Evolutionary conservation across 441 rosid genomes (phyloP).

Genomic region (Populus hybrid): DNA sequence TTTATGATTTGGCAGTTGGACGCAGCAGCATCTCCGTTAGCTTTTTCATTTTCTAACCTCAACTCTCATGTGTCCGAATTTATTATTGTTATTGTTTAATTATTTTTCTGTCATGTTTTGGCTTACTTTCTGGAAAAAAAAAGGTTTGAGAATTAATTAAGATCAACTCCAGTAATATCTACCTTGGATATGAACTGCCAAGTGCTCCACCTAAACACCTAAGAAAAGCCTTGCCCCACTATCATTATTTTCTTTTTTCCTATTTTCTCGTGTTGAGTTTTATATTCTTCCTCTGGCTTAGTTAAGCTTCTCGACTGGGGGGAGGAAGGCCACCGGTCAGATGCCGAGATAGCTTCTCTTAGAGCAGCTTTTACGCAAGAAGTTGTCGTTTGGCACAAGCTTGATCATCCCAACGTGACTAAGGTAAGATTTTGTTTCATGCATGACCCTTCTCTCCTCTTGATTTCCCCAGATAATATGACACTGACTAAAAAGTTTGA

Average conservation of each 20-base stretch:
- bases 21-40: slow-evolving; percentile 24
- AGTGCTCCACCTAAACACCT: not conserved
- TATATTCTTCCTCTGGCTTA: slow-evolving; percentile 20
- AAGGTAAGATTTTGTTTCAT: slow-evolving; percentile 46
- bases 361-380: slow-evolving; percentile 87
- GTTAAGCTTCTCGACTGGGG: slow-evolving; percentile 99
- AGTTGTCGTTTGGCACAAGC: slow-evolving; percentile 96
- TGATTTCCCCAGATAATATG: no score
- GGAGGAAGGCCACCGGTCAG: slow-evolving; percentile 91
- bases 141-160: not conserved
- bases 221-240: not conserved
- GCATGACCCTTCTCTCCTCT: no score
- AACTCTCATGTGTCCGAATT: slow-evolving; percentile 35
- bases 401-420: slow-evolving; percentile 93
- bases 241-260: not conserved
- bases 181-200: no score
- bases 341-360: slow-evolving; percentile 72
- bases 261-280: not conserved
- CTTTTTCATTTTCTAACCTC: slow-evolving; percentile 18
- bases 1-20: slow-evolving; percentile 35
- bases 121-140: slow-evolving; percentile 17
- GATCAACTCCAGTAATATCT: no score
- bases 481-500: not conserved
- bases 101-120: slow-evolving; percentile 4
- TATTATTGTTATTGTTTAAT: slow-evolving; percentile 21